phyloP scores from a whole-genome alignment of 208 protist genomes.

The Leptomonas seymouri region DNA sequence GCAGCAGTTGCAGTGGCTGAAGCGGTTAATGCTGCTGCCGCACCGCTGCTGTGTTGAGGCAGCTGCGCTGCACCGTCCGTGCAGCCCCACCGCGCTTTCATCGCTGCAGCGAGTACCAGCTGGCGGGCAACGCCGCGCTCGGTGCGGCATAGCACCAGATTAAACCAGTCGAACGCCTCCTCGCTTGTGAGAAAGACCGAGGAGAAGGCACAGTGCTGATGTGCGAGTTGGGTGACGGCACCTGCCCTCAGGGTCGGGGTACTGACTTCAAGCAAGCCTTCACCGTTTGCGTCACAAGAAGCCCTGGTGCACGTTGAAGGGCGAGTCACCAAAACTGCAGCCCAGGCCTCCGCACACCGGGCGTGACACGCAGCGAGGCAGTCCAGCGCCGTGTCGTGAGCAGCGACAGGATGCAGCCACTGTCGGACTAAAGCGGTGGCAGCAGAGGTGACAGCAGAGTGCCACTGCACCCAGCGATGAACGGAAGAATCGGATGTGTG shows the following conservation, averaged over 20 bases:
- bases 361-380: conserved; percentile 23
- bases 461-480: not conserved
- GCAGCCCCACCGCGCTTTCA: not conserved
- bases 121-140: conserved; percentile 12
- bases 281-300: not conserved
- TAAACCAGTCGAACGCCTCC: conserved; percentile 13
- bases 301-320: not conserved
- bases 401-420: conserved; percentile 10
- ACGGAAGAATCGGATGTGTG: not conserved
- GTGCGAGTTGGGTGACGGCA: not conserved
- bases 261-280: no score
- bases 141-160: conserved; percentile 1
- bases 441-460: conserved; percentile 6
- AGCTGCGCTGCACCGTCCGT: not conserved
- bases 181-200: conserved; percentile 3
- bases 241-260: not conserved
- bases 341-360: conserved; percentile 15
- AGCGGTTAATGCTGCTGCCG: not conserved
- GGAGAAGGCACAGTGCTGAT: conserved; percentile 18
- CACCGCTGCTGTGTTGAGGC: not conserved
- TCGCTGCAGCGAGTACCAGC: conserved; percentile 6
- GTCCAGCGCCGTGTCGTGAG: not conserved
- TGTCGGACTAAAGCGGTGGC: not conserved
- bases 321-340: not conserved
- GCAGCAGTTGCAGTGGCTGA: not conserved